Base-by-base conservation (phyloP, 345 rosid genomes). In the Rhodamnia argentea region DNA sequence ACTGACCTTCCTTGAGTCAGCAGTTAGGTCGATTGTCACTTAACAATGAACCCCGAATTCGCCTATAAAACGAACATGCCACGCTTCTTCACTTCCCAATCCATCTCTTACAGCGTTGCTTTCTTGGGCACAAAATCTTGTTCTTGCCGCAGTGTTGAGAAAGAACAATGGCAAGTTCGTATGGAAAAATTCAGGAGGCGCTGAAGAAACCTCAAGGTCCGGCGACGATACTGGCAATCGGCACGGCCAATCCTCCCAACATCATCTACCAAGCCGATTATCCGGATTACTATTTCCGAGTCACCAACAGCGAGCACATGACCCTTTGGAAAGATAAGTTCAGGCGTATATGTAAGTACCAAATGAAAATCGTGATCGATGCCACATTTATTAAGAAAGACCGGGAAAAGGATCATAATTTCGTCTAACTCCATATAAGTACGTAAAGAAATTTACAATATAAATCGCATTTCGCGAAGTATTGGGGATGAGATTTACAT, bases 291-390 rank as follows among this genome's bases (percentile, higher is more conserved):
- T 85, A 85, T 78, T 85, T 64, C 22, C 57, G 57, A 2, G 18
- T 85, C 58, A 64, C 82, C 57, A 88, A 84, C 15, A 86, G 52
- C 32, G 86, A 84, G 75, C 88, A 86, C 51, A 83, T 83, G 86
- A 52, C 76, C 27, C 23, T 29, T 10, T 37, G 83, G 57, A 89
- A 89, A 56, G 84, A 87, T 18, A 89, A 83, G 52, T 87, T 89
- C 88, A 89, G 59, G 56, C 87, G 83, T 44, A 89, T 87, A 37
- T 76, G 88, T 87, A 76, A 82, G 90, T 64, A 27, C 23, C 60
- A 8, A 15, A 8, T 23, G 23, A 37, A 64, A 64, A 64, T 1
- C 47, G 53, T 18, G 24, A 27, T 56, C 3, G 59, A 22, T 64
- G 44, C 12, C 15, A 11, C 32, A 13, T 52, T 14, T 47, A 83